Conservation (phyloP, 2,329 filamentous ascomycete species). For the Cadophora luteo-olivacea region DNA sequence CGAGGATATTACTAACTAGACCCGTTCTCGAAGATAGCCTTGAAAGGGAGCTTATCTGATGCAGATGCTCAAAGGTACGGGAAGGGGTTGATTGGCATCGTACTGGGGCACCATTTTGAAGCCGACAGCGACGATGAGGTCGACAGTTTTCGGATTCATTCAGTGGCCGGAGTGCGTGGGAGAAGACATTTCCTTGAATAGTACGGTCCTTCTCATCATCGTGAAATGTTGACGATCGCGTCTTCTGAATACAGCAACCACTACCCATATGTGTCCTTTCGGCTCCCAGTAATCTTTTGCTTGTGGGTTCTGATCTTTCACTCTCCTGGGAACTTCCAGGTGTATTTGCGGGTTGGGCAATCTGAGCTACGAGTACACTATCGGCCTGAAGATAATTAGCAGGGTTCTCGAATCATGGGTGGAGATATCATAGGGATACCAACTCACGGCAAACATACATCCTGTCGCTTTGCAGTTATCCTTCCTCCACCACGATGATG, state of each 20-base stretch:
- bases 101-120: background rate
- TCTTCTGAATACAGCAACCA: too few relatives aligned
- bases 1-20: too few relatives aligned
- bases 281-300: background rate
- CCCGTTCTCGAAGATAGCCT: background rate
- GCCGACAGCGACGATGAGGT: too few relatives aligned
- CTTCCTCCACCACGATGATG: background rate
- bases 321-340: background rate
- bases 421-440: too few relatives aligned
- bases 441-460: background rate
- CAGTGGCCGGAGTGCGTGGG: too few relatives aligned
- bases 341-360: background rate
- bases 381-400: background rate
- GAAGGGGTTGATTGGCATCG: background rate
- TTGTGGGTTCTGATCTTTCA: background rate
- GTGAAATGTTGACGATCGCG: too few relatives aligned
- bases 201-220: too few relatives aligned
- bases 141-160: too few relatives aligned
- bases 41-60: background rate
- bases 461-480: background rate
- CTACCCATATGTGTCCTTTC: background rate
- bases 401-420: background rate
- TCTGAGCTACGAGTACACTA: background rate
- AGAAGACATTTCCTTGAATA: too few relatives aligned
- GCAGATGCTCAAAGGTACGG: background rate